Evolutionary conservation across 345 rosid species (phyloP).

Genomic region (Pugionium cornutum): DNA sequence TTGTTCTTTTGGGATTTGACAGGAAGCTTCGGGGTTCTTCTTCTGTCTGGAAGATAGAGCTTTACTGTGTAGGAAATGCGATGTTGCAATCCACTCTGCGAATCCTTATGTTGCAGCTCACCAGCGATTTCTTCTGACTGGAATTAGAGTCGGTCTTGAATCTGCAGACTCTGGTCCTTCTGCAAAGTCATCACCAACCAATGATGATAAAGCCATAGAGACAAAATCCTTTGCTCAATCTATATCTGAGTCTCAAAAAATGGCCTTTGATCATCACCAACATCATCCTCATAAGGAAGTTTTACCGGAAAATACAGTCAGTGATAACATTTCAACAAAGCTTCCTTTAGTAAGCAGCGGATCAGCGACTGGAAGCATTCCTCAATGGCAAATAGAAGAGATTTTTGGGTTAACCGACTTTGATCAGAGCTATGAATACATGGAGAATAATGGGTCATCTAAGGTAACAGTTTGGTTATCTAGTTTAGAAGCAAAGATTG

Average conservation of each 20-base stretch:
- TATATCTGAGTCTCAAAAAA: constrained; percentile 41
- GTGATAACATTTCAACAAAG: constrained; percentile 38
- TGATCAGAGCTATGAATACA: constrained; percentile 60
- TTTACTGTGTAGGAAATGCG: constrained; percentile 93
- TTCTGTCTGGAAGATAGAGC: constrained; percentile 96
- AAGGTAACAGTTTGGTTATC: constrained; percentile 55
- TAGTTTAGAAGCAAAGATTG: not conserved
- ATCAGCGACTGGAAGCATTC: constrained; percentile 58
- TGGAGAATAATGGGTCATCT: constrained; percentile 67
- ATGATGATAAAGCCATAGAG: constrained; percentile 54
- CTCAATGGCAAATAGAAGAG: constrained; percentile 84
- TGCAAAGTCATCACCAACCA: constrained; percentile 47
- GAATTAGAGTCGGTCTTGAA: constrained; percentile 89
- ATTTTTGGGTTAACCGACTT: constrained; percentile 64
- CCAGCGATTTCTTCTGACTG: constrained; percentile 90
- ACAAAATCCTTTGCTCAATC: constrained; percentile 42
- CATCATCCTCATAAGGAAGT: constrained; percentile 35
- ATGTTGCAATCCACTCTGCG: constrained; percentile 75
- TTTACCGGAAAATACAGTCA: constrained; percentile 43
- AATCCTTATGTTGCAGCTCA: constrained; percentile 77
- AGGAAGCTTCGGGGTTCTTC: constrained; percentile 94
- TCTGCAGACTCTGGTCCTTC: constrained; percentile 57
- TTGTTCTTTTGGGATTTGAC: constrained; percentile 23
- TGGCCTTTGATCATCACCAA: constrained; percentile 36
- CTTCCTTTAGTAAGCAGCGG: constrained; percentile 62